These are phyloP conservation scores for Quercus agrifolia DNA, from an alignment of 306 rosid species.

Conservation along the genomic window DNA sequence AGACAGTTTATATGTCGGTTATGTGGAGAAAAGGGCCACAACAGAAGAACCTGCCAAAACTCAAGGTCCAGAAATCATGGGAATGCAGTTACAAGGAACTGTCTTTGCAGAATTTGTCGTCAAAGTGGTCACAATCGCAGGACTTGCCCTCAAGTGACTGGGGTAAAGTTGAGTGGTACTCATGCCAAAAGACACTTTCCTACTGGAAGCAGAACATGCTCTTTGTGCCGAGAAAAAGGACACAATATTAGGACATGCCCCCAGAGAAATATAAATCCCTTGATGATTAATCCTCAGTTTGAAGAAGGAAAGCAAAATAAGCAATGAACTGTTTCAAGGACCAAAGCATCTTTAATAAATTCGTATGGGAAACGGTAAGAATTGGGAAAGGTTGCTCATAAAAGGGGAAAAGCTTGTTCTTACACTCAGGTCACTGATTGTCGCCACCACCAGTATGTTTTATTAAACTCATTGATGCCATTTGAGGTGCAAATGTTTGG, in stretches of 20 bases:
- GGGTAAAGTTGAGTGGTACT: neutral
- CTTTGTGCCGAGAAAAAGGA: constrained; percentile 54
- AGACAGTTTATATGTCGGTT: constrained; percentile 46
- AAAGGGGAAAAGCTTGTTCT: too few species aligned
- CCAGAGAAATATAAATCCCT: constrained; percentile 22
- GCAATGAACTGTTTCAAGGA: neutral
- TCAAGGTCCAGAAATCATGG: constrained; percentile 29
- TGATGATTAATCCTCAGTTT: constrained; percentile 16
- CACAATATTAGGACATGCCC: constrained; percentile 85
- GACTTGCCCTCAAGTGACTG: constrained; percentile 46
- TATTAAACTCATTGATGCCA: too few species aligned
- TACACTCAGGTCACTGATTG: too few species aligned
- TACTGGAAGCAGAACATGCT: constrained; percentile 33
- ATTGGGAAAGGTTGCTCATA: too few species aligned
- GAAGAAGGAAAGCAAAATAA: constrained; percentile 1
- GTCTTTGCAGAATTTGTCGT: constrained; percentile 50
- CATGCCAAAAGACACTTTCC: constrained; percentile 7
- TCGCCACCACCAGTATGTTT: too few species aligned
- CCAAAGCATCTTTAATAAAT: neutral
- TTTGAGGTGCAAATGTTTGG: too few species aligned
- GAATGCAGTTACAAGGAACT: constrained; percentile 27
- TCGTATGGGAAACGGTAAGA: too few species aligned
- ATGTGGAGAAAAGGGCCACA: constrained; percentile 85
- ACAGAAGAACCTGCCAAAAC: constrained; percentile 69
- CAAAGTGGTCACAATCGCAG: constrained; percentile 63